Evolutionary conservation across 176 grass and related monocot species (phyloP), one percentile per base, ranked within the genome.

Genomic region (Carex kokanica): DNA sequence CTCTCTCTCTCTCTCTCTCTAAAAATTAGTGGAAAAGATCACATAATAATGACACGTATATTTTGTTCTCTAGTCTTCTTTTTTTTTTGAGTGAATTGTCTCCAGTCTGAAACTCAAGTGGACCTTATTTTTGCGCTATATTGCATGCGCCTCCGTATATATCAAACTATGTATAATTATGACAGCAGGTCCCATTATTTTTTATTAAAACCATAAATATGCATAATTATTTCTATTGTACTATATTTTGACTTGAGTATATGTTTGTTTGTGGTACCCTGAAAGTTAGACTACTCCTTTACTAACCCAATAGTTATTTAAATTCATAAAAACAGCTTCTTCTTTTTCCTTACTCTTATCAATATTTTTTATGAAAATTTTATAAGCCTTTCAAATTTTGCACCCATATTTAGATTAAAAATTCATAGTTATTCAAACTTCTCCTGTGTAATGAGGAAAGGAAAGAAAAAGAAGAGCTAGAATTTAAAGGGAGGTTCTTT

Each of bases 1-100:
- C n/a, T n/a, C n/a, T n/a, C 59, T 52, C 41, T 64, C 79, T 65
- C 21, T 82, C 61, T 64, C 63, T 53, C 55, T 62, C 74, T 73
- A 41, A 70, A 70, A 36, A 77, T 23, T 29, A 62, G 21, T 36
- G 18, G 11, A 83, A 87, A 51, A 74, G 55, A 87, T 88, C 81
- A 63, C 71, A 47, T 84, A 64, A 69, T 88, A 66, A 84, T 84
- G 70, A 78, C 64, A 60, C 64, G 15, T 70, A 60, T 71, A 79
- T 67, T 77, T 88, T 88, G 81, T 58, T 83, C 74, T 67, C 32
- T 29, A 16, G 61, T 87, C 60, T 27, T 27, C n/a, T 27, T 27
- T 27, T 27, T 25, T 27, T 27, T 2, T 27, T 27, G 1, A 27
- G 27, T 27, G 27, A 27, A 27, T 27, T 27, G 27, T 27, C 27